These are phyloP conservation scores for Aspergillus cristatus DNA, from an alignment of 495 filamentous ascomycete species.

Conservation along the genomic window DNA sequence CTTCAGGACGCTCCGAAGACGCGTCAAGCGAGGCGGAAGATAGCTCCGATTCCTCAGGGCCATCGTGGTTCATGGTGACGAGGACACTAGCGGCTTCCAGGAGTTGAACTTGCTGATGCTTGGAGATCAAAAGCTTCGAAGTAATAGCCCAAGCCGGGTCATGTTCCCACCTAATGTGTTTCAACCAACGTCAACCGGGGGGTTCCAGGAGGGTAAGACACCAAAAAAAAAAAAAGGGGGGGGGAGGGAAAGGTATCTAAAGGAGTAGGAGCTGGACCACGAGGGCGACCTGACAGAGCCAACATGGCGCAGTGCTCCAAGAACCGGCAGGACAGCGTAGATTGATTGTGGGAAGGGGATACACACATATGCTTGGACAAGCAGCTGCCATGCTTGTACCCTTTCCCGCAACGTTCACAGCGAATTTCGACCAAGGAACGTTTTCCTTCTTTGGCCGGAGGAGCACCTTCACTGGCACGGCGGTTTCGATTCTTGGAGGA, in stretches of 20 bases:
- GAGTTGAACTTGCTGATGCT: constrained; percentile 98
- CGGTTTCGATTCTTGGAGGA: constrained; percentile 60
- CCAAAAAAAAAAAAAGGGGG: constrained; percentile 4
- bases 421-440: constrained; percentile 74
- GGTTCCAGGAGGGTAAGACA: constrained; percentile 8
- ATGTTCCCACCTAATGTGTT: constrained; percentile 83
- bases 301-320: constrained; percentile 34
- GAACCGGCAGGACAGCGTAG: constrained; percentile 31
- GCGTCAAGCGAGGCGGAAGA: constrained; percentile 76
- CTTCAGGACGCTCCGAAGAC: constrained; percentile 66
- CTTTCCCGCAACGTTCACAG: constrained; percentile 98
- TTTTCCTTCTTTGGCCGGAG: constrained; percentile 66
- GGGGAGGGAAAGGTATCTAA: constrained; percentile 4
- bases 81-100: constrained; percentile 93
- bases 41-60: constrained; percentile 59
- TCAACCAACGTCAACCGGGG: constrained; percentile 32
- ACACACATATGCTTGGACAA: constrained; percentile 99
- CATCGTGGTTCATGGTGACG: constrained; percentile 77
- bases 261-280: constrained; percentile 22
- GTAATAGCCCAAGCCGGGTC: constrained; percentile 97
- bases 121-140: constrained; percentile 95
- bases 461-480: constrained; percentile 80
- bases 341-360: constrained; percentile 37
- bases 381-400: constrained; percentile 99
- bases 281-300: constrained; percentile 41